These are phyloP conservation scores for Fusarium albidum DNA, from an alignment of 2,329 filamentous ascomycete species.

Conservation along the genomic window DNA sequence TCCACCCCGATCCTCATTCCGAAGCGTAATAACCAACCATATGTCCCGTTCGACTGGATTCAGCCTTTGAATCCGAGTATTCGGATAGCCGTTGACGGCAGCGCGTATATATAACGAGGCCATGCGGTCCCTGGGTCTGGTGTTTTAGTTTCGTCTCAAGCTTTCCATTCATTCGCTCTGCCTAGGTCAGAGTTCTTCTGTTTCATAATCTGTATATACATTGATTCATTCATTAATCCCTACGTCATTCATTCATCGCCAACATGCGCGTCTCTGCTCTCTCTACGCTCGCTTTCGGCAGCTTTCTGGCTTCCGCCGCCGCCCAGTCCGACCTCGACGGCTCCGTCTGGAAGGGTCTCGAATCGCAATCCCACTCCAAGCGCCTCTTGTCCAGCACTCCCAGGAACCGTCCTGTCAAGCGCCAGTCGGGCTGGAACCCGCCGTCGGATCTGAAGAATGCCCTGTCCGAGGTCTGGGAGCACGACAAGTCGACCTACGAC, in stretches of 20 bases:
- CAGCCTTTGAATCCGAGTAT: neutral
- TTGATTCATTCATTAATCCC: neutral
- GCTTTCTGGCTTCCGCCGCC: conserved; percentile 11
- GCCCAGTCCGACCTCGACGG: conserved; percentile 29
- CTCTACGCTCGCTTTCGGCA: neutral
- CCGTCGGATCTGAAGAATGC: conserved; percentile 17
- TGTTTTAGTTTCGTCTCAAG: neutral
- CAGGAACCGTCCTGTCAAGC: conserved; percentile 29
- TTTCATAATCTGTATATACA: conserved; percentile 4
- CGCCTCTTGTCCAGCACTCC: neutral
- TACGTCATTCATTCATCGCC: no score
- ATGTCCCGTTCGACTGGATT: neutral
- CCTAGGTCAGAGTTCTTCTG: conserved; percentile 9
- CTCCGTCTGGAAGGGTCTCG: conserved; percentile 28
- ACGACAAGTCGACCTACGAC: conserved; percentile 26
- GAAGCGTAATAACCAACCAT: neutral
- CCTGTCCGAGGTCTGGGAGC: conserved; percentile 28
- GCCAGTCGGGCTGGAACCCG: conserved; percentile 31
- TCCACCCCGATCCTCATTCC: neutral
- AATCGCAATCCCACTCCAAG: conserved; percentile 10
- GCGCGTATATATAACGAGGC: neutral
- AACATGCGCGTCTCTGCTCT: conserved; percentile 16
- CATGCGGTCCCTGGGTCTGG: neutral
- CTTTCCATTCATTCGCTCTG: conserved; percentile 14
- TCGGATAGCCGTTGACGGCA: no score